Base-by-base conservation (phyloP, 1,139 yeast genomes). In the Yamadazyma friedrichii region DNA sequence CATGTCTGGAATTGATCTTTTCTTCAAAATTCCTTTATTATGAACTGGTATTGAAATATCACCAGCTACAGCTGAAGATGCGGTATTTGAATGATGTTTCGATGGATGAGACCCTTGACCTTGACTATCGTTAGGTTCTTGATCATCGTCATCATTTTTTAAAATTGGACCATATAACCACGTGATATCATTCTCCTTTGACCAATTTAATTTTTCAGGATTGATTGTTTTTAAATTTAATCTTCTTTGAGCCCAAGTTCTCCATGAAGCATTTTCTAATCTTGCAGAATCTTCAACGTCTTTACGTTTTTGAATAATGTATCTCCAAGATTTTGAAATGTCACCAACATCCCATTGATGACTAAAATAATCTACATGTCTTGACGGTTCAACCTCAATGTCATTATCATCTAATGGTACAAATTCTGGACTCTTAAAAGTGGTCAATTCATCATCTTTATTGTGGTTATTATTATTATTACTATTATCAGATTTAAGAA, bases 271-370 rank as follows among this genome's bases (percentile, higher is more conserved):
- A 59, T 85, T 85, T 58, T 85, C 93, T 42, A 85, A 65, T 49
- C 94, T 69, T 3, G 84, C 75, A 2, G 80, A 67, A 54, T 80
- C 80, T 15, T 88, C 88, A 20, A 82, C 81, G 53, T 81, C 85
- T 49, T 86, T 85, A 40, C 96, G 78, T 53, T 87, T 83, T 48
- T 82, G 68, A 36, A 88, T 91, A 46, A 93, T 86, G 60, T 93
- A 93, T 49, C 96, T 75, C 98, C 98, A 93, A 30, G 96, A 88
- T 51, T 87, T 87, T 11, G 95, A 86, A 31, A 93, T 88, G 60
- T 93, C 98, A 4, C 82, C 70, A 50, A 91, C 98, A 54, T 88
- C 88, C 98, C 98, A 93, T 58, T 93, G 78, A 59, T 93, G 96
- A 4, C 96, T 87, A 35, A 93, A 73, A 61, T 93, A 93, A 65